Base-by-base conservation (phyloP, 2,329 filamentous ascomycete genomes). In the Trichoderma gracile region DNA sequence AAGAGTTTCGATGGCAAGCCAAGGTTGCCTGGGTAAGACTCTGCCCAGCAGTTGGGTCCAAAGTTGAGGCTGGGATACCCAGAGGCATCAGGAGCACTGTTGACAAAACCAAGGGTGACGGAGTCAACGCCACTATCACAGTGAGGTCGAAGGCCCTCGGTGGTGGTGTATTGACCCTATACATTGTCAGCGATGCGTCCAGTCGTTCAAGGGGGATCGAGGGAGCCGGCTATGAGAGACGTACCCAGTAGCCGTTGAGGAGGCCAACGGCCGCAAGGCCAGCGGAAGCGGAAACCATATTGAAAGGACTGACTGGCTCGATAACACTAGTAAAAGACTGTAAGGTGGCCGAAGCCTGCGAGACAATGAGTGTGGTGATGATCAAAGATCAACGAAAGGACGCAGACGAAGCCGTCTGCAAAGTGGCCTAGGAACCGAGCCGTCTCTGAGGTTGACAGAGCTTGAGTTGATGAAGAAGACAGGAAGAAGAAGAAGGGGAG, bases 211-310 rank as follows among this genome's bases (percentile, higher is more conserved):
- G 15, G 0, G 33, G 14, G 30, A 27, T 7, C n/a, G 6, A n/a
- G 14, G 27, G 47, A 30, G 53, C 21, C 38, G 27, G 21, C 7
- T 45, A 14, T 15, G 12, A 62, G 8, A 47, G 7, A 68, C 73
- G 50, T 71, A 78, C 76, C 76, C 77, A 79, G 71, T 79, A 79
- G 30, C 76, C 76, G 67, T 78, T 78, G n/a, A 79, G 69, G 15
- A 72, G 72, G 42, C 74, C 75, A 54, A 69, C 70, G 38, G 71
- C 50, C 52, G 68, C 66, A 50, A 68, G 63, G 63, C 64, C 64
- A 33, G 69, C 68, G 42, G 72, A 42, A 50, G 69, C 71, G 52
- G 75, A 47, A 64, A 70, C 67, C 46, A 74, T 73, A 57, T 57
- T 68, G 30, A 30, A 59, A 68, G 56, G 65, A 65, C 23, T 54